These are phyloP conservation scores for Trametes coccinea DNA, from an alignment of 768 basidiomycete species.

Conservation along the genomic window DNA sequence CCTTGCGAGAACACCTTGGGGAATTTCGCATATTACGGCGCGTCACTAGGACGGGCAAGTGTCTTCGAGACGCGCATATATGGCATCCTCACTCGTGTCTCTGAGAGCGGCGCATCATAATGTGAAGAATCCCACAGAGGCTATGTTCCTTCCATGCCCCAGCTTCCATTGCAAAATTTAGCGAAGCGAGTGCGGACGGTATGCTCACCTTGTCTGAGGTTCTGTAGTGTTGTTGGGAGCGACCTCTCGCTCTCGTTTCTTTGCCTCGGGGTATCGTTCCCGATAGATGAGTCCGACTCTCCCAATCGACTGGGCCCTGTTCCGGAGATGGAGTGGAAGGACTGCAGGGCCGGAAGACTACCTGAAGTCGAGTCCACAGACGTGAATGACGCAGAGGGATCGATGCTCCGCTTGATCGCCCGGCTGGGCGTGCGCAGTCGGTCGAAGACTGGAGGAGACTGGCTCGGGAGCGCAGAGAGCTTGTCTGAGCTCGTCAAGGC, in stretches of 20 bases:
- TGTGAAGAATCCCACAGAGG: not conserved
- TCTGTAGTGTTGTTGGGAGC: slow-evolving; percentile 38
- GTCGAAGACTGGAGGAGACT: slow-evolving; percentile 35
- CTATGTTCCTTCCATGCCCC: not conserved
- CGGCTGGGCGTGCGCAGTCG: slow-evolving; percentile 38
- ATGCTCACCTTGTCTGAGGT: slow-evolving; percentile 42
- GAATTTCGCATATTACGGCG: too few species aligned
- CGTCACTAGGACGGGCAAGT: too few species aligned
- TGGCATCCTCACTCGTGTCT: not conserved
- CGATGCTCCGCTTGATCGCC: slow-evolving; percentile 36
- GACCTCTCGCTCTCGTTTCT: slow-evolving; percentile 57
- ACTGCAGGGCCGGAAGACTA: slow-evolving; percentile 22
- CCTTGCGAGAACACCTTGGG: too few species aligned
- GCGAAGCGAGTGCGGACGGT: not conserved
- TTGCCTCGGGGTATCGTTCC: slow-evolving; percentile 48
- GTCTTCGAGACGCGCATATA: not conserved
- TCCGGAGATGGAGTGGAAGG: slow-evolving; percentile 11
- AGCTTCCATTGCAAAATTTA: not conserved
- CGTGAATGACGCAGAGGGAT: slow-evolving; percentile 44
- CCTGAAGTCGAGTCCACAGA: slow-evolving; percentile 35
- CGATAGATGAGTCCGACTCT: slow-evolving; percentile 40
- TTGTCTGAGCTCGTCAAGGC: slow-evolving; percentile 47
- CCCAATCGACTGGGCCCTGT: slow-evolving; percentile 24
- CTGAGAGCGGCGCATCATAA: too few species aligned
- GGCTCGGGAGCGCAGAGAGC: slow-evolving; percentile 41